phyloP scores from a whole-genome alignment of 495 filamentous ascomycete genomes.

The Xylaria intraflava region DNA sequence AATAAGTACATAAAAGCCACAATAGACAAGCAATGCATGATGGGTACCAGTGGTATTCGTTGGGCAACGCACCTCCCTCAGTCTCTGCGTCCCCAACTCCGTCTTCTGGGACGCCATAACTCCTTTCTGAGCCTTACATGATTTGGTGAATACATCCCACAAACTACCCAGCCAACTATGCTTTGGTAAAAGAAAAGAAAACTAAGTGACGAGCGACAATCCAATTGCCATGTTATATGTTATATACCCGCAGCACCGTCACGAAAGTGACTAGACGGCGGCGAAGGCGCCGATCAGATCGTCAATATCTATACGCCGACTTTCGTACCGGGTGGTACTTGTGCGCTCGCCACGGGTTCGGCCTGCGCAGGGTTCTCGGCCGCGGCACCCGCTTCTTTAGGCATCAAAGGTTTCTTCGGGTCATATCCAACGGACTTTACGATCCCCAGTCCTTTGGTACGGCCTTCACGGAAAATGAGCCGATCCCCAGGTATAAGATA shows the following conservation, averaged over 20 bases:
- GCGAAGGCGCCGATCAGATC: background rate
- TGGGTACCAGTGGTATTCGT: background rate
- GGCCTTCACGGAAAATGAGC: constrained; percentile 86
- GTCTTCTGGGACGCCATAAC: constrained; percentile 6
- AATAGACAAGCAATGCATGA: background rate
- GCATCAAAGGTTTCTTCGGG: constrained; percentile 36
- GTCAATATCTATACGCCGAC: background rate
- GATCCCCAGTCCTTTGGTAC: constrained; percentile 92
- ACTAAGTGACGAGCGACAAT: background rate
- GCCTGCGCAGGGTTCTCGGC: constrained; percentile 10
- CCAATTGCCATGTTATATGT: background rate
- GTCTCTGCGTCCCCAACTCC: background rate
- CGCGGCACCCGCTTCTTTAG: constrained; percentile 18
- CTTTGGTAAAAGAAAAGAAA: background rate
- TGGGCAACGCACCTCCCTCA: background rate
- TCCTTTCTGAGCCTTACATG: background rate
- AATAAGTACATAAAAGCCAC: background rate
- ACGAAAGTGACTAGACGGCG: background rate
- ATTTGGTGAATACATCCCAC: background rate
- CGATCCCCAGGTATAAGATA: constrained; percentile 84
- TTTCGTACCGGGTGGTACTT: constrained; percentile 3
- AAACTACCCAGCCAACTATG: background rate
- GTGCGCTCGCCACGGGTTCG: constrained; percentile 7
- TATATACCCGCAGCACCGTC: background rate
- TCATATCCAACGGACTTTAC: constrained; percentile 92